phyloP scores from a whole-genome alignment of 1,284 basidiomycete species.

The Porogramme epimiltina region DNA sequence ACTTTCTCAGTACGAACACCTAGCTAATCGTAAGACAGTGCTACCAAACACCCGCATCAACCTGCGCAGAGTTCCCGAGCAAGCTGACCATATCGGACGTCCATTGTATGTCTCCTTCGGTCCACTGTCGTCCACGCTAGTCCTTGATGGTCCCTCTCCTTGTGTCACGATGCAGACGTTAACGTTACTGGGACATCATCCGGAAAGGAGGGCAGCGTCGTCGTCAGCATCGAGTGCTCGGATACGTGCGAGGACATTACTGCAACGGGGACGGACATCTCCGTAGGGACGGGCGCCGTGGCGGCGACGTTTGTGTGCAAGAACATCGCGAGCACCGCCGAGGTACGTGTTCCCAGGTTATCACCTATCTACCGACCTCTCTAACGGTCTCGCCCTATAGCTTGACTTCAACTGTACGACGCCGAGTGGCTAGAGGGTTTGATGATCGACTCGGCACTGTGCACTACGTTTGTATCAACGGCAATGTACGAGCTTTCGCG shows the following conservation, averaged over 20 bases:
- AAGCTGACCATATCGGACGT: constrained; percentile 49
- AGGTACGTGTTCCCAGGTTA: too few species aligned
- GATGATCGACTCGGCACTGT: too few species aligned
- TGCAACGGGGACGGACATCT: constrained; percentile 33
- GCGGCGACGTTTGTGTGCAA: constrained; percentile 44
- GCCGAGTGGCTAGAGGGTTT: constrained; percentile 3
- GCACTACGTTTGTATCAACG: too few species aligned
- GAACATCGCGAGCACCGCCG: constrained; percentile 35
- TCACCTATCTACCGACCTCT: too few species aligned
- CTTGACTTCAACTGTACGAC: constrained; percentile 32
- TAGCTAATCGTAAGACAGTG: constrained; percentile 38
- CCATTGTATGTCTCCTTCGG: constrained; percentile 35
- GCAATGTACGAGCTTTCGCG: too few species aligned
- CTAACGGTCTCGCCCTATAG: constrained; percentile 3
- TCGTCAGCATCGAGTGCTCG: constrained; percentile 42
- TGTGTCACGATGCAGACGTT: constrained; percentile 25
- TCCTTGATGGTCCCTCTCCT: background rate
- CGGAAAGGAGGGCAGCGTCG: constrained; percentile 36
- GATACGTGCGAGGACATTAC: constrained; percentile 40
- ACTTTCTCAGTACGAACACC: background rate
- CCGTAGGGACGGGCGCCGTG: constrained; percentile 27
- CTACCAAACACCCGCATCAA: constrained; percentile 48
- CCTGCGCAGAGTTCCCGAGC: constrained; percentile 53
- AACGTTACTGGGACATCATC: constrained; percentile 42
- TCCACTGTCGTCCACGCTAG: too few species aligned